Conservation (phyloP, 2,329 filamentous ascomycete species). For the Elsinoe necatrix region DNA sequence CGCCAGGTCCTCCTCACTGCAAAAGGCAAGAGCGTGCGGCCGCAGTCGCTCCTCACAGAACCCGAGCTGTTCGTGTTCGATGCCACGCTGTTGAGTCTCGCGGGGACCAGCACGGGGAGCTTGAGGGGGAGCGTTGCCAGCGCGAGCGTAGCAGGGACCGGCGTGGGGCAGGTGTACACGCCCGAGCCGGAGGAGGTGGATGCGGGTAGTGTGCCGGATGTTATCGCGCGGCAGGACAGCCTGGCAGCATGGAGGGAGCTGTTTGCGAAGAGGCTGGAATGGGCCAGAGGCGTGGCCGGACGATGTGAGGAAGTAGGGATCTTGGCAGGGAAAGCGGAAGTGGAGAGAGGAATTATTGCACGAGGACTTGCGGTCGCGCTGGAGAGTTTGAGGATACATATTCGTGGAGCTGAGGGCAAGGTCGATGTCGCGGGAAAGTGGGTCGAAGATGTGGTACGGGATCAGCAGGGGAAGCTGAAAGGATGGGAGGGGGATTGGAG, state of each 20-base stretch:
- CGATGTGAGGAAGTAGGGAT: slow-evolving; percentile 60
- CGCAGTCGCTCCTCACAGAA: slow-evolving; percentile 71
- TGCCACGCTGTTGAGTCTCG: slow-evolving; percentile 46
- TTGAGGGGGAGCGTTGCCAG: slow-evolving; percentile 21
- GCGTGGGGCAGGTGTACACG: slow-evolving; percentile 40
- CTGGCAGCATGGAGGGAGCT: slow-evolving; percentile 81
- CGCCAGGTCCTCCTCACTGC: slow-evolving; percentile 82
- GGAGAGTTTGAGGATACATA: slow-evolving; percentile 70
- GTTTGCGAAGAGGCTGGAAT: slow-evolving; percentile 70
- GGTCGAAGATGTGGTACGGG: slow-evolving; percentile 58
- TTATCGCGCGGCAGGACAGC: slow-evolving; percentile 68
- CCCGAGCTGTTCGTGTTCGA: slow-evolving; percentile 91
- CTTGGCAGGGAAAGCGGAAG: slow-evolving; percentile 56
- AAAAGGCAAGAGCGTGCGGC: slow-evolving; percentile 74
- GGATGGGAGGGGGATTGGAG: slow-evolving; percentile 62
- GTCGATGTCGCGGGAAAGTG: slow-evolving; percentile 63
- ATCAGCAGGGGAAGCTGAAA: slow-evolving; percentile 55
- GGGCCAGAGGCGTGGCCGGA: slow-evolving; percentile 64
- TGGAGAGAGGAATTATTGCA: slow-evolving; percentile 67
- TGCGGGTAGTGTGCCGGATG: slow-evolving; percentile 63
- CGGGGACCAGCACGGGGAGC: slow-evolving; percentile 34
- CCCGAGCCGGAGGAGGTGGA: slow-evolving; percentile 51
- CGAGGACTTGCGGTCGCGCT: slow-evolving; percentile 77
- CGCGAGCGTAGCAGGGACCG: neutral
- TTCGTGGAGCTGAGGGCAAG: slow-evolving; percentile 63